Conservation (phyloP, 371 early-diverging fungal species). For the Mortierella sp. region DNA sequence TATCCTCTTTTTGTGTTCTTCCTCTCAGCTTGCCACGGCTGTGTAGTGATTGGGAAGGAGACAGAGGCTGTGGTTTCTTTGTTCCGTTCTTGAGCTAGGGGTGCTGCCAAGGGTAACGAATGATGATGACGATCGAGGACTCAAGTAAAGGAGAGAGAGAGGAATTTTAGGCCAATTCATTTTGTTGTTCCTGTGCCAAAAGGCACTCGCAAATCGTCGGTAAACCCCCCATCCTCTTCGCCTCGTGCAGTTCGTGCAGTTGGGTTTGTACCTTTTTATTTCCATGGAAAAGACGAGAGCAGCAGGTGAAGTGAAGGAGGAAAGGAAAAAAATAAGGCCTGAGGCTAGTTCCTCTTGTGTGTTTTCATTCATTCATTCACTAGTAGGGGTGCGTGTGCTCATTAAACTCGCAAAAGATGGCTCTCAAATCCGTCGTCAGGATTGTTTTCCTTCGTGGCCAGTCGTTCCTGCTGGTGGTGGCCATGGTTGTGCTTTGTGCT, state of each 20-base stretch:
- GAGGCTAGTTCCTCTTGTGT: not conserved
- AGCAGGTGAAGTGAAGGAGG: not conserved
- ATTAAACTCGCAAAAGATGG: not conserved
- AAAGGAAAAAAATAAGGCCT: not conserved
- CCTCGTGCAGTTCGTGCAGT: not conserved
- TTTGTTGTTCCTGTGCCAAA: not conserved
- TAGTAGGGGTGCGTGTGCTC: not conserved
- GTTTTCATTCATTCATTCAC: not conserved
- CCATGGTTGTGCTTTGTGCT: not conserved
- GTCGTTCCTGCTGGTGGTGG: not conserved
- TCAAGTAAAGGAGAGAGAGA: too few species aligned
- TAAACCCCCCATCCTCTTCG: not conserved
- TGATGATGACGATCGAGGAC: too few species aligned
- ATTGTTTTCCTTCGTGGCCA: not conserved
- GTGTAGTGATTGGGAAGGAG: not conserved
- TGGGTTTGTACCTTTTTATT: not conserved
- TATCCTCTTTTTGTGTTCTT: too few species aligned
- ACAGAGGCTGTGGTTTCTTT: too few species aligned
- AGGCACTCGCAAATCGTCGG: not conserved
- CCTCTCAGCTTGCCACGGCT: too few species aligned
- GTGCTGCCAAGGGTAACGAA: too few species aligned
- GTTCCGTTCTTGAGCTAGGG: too few species aligned
- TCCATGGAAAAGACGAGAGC: constrained; percentile 1
- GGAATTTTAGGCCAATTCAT: too few species aligned
- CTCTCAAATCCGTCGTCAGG: not conserved